phyloP scores from a whole-genome alignment of 495 filamentous ascomycete species.

The Penicillium mononematosum region DNA sequence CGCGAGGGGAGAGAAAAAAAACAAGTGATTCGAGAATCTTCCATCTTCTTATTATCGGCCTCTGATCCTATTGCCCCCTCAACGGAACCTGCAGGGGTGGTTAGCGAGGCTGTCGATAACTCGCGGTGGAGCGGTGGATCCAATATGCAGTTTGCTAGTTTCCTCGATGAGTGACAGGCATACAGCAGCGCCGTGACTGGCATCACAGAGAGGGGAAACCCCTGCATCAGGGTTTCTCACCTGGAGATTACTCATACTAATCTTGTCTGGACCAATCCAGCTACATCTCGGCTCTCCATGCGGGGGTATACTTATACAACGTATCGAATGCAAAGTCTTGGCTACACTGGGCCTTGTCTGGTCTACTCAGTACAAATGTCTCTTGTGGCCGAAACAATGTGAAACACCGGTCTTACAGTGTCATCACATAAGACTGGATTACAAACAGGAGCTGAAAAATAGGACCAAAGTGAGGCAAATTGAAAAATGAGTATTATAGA shows the following conservation, averaged over 20 bases:
- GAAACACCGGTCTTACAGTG: background rate
- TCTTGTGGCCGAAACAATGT: background rate
- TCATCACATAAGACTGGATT: background rate
- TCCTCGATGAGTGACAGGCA: conserved; percentile 15
- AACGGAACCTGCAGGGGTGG: conserved; percentile 10
- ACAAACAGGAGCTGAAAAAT: background rate
- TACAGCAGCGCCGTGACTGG: conserved; percentile 11
- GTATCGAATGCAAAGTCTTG: conserved; percentile 2
- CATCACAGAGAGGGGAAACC: conserved; percentile 4
- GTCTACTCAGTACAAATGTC: background rate
- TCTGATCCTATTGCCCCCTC: conserved; percentile 2
- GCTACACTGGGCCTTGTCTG: background rate
- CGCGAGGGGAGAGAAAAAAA: background rate
- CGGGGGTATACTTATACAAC: background rate
- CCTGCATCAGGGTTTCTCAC: background rate
- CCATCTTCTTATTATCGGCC: conserved; percentile 13
- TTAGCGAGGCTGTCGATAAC: conserved; percentile 9
- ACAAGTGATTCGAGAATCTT: conserved; percentile 22
- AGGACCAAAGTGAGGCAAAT: background rate
- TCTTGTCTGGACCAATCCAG: conserved; percentile 1
- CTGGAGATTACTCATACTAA: background rate
- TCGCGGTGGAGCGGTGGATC: conserved; percentile 33
- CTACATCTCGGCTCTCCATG: background rate
- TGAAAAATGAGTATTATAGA: background rate
- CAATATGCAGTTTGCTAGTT: conserved; percentile 34